A percentile compares a stretch with the other conserved stretches of the same genome.
Conservation (phyloP, 177 flowering plant species). For the Vitis hybrid region DNA sequence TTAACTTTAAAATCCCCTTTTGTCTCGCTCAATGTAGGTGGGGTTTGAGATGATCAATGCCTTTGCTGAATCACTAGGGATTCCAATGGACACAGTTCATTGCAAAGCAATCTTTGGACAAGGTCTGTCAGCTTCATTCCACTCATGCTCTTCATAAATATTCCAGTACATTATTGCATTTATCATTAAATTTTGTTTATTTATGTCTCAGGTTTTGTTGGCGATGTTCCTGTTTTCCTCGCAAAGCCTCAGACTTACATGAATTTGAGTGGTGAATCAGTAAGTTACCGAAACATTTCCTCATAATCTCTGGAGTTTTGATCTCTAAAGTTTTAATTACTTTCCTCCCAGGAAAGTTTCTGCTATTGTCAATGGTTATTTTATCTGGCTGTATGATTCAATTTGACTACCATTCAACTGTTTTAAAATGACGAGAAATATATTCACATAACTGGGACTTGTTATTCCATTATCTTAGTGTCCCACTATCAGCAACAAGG, state of each 20-base stretch:
- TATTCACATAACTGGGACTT: not conserved
- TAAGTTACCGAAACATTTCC: conserved; percentile 26
- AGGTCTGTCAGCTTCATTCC: conserved; percentile 37
- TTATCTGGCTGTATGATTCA: not conserved
- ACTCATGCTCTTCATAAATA: not conserved
- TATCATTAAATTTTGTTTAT: not conserved
- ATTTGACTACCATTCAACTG: not conserved
- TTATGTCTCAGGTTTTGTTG: conserved; percentile 53
- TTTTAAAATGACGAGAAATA: not conserved
- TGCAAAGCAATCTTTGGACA: conserved; percentile 90
- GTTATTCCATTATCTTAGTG: not conserved
- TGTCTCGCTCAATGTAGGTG: conserved; percentile 42
- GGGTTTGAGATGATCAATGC: conserved; percentile 94
- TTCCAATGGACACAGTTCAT: conserved; percentile 53
- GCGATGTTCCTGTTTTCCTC: conserved; percentile 70
- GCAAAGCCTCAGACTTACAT: conserved; percentile 98
- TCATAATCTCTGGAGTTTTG: not conserved
- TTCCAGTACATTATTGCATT: not conserved
- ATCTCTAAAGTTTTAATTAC: not conserved
- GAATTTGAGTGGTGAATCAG: conserved; percentile 97
- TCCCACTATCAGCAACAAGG: not conserved
- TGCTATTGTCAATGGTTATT: not conserved
- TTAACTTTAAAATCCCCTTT: not conserved
- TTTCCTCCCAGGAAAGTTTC: not conserved
- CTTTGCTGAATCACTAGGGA: conserved; percentile 74